A percentile compares a stretch with the other conserved stretches of the same genome.
Evolutionary conservation across 257 asterid species (phyloP).

Genomic region (Solanum tarijense): DNA sequence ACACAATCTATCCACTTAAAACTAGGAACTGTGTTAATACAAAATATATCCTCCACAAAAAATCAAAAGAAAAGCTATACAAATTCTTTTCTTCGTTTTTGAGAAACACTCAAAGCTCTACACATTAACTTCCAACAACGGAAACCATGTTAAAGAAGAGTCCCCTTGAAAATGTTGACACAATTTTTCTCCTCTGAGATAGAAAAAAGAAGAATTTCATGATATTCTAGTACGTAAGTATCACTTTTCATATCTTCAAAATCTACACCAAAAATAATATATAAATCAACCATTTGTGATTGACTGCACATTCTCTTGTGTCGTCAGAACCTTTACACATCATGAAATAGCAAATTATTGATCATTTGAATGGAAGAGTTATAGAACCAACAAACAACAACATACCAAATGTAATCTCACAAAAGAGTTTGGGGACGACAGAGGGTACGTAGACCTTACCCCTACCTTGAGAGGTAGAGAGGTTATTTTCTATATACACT

Average conservation of each 20-base stretch:
- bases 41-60: background rate
- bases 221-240: background rate
- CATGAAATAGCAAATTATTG: background rate
- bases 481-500: background rate
- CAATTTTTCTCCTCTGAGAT: background rate
- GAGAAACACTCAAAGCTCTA: background rate
- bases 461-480: background rate
- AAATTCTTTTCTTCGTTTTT: no score
- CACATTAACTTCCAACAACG: background rate
- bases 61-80: background rate
- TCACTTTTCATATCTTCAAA: background rate
- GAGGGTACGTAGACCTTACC: background rate
- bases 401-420: background rate
- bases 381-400: background rate
- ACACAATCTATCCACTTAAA: no score
- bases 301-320: background rate
- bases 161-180: background rate
- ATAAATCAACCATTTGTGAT: background rate
- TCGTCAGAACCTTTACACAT: background rate
- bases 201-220: background rate
- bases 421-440: no score
- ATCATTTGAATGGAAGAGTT: background rate
- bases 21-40: background rate
- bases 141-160: background rate
- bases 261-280: background rate